These are phyloP conservation scores for Boletus pseudo-olivaceus DNA, from an alignment of 768 basidiomycete species.

Conservation along the genomic window DNA sequence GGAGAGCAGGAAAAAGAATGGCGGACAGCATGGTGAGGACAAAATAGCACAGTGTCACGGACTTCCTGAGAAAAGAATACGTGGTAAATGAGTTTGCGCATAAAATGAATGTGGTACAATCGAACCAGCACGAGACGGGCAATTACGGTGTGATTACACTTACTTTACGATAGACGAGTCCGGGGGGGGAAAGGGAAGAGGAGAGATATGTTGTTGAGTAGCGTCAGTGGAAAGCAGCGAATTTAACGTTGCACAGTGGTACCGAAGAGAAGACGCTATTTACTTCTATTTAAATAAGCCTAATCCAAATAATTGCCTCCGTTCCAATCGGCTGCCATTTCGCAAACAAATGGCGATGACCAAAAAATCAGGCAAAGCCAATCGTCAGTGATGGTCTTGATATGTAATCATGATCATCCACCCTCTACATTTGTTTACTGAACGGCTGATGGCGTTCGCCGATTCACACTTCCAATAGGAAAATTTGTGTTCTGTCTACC, in stretches of 20 bases:
- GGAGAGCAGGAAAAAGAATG: conserved; percentile 48
- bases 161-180: background rate
- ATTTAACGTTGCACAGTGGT: background rate
- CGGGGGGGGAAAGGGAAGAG: too few species aligned
- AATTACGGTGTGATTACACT: background rate
- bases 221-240: background rate
- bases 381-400: background rate
- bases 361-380: background rate
- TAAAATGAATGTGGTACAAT: conserved; percentile 2
- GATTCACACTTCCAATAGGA: conserved; percentile 10
- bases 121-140: background rate
- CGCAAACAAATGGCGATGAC: too few species aligned
- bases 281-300: conserved; percentile 27
- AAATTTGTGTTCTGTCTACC: conserved; percentile 22
- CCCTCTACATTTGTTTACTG: background rate
- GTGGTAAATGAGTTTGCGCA: conserved; percentile 4
- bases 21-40: conserved; percentile 29
- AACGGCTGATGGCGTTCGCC: too few species aligned
- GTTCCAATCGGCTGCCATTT: background rate
- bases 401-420: background rate
- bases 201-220: too few species aligned
- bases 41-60: conserved; percentile 9
- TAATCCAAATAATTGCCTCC: conserved; percentile 18
- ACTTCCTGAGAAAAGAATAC: conserved; percentile 12
- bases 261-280: conserved; percentile 16